These are phyloP conservation scores for Trichoderma semiorbis DNA, from an alignment of 2,329 filamentous ascomycete species.

Conservation along the genomic window DNA sequence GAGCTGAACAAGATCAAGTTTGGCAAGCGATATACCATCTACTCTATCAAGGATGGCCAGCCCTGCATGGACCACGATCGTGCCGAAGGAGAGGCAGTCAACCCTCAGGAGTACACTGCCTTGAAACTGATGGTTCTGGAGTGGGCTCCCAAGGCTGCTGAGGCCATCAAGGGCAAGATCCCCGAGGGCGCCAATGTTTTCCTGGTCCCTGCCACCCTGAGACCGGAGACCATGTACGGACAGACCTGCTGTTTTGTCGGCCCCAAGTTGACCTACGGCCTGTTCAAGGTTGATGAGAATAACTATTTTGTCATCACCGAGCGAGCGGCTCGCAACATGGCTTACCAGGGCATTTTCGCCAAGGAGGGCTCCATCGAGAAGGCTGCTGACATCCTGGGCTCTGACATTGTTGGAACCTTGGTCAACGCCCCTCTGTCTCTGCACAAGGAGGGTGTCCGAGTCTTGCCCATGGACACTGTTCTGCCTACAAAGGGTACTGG, in stretches of 20 bases:
- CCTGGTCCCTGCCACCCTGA: constrained; percentile 85
- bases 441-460: constrained; percentile 77
- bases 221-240: constrained; percentile 98
- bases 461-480: constrained; percentile 93
- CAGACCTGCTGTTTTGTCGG: constrained; percentile 95
- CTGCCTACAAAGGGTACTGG: constrained; percentile 92
- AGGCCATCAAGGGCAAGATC: constrained; percentile 71
- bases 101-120: constrained; percentile 87
- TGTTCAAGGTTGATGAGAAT: constrained; percentile 74
- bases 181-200: constrained; percentile 77
- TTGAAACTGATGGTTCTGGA: constrained; percentile 88
- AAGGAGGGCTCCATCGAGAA: constrained; percentile 72
- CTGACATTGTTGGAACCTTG: constrained; percentile 81
- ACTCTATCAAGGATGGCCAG: constrained; percentile 51
- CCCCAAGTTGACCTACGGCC: constrained; percentile 81
- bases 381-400: constrained; percentile 70
- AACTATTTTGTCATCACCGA: constrained; percentile 85
- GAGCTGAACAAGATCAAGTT: constrained; percentile 91
- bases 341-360: constrained; percentile 83
- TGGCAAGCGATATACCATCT: constrained; percentile 89
- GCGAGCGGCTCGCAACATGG: constrained; percentile 90
- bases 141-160: constrained; percentile 75
- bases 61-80: constrained; percentile 49
- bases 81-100: constrained; percentile 47
- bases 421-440: constrained; percentile 85